Percentiles rank a stretch among this genome's conserved stretches.
phyloP scores from a whole-genome alignment of 1,284 basidiomycete genomes.

The Ustilago tritici region DNA sequence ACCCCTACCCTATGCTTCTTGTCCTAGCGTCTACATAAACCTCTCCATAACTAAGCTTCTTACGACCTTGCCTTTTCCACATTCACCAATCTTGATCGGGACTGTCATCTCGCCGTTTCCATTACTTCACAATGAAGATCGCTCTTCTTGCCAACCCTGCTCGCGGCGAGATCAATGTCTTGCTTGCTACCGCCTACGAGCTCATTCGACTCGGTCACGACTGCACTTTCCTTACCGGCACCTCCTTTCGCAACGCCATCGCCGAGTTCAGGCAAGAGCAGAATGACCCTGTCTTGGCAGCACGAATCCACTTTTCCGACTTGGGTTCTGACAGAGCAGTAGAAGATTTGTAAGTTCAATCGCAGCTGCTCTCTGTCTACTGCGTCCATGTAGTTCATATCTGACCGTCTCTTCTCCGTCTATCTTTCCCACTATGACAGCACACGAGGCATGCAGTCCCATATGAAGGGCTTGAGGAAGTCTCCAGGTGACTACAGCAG shows the following conservation, averaged over 20 bases:
- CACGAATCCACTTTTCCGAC: conserved; percentile 28
- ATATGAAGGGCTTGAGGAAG: conserved; percentile 31
- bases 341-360: conserved; percentile 31
- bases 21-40: neutral
- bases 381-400: neutral
- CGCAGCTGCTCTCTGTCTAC: neutral
- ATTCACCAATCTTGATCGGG: no score
- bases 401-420: neutral
- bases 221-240: conserved; percentile 37
- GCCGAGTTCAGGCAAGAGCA: conserved; percentile 28
- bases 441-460: conserved; percentile 33
- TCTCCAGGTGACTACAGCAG: conserved; percentile 36
- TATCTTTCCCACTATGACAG: neutral
- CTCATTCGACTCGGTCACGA: conserved; percentile 36
- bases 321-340: conserved; percentile 24
- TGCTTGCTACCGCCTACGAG: conserved; percentile 41
- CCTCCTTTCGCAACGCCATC: conserved; percentile 33
- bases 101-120: no score
- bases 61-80: no score
- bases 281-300: conserved; percentile 17
- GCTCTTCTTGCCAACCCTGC: conserved; percentile 47
- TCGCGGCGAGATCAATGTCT: conserved; percentile 51
- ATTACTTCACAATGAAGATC: conserved; percentile 34
- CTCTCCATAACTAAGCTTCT: no score
- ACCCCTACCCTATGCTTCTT: neutral